Evolutionary conservation across 179 eudicot species (phyloP).

Genomic region (Drosera spatulata): DNA sequence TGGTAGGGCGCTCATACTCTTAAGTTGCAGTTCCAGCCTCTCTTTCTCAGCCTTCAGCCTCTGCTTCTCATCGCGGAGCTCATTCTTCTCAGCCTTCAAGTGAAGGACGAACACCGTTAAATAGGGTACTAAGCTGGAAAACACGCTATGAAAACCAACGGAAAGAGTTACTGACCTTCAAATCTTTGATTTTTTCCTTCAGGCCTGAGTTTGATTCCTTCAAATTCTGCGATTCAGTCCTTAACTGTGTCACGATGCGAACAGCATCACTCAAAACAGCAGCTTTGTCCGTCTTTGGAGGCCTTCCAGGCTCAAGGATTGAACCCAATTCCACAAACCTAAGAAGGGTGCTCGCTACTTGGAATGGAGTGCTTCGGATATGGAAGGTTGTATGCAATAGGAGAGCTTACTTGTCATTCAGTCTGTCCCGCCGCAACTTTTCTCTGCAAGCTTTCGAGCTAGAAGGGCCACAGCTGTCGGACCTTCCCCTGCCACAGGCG

Average conservation of each 20-base stretch:
- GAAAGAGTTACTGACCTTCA: slow-evolving; percentile 32
- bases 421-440: slow-evolving; percentile 86
- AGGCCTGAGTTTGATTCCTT: slow-evolving; percentile 69
- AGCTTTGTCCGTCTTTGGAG: slow-evolving; percentile 79
- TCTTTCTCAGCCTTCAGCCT: slow-evolving; percentile 77
- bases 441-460: slow-evolving; percentile 97
- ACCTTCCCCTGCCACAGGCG: slow-evolving; percentile 54
- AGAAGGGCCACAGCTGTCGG: slow-evolving; percentile 63
- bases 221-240: slow-evolving; percentile 78
- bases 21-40: slow-evolving; percentile 67
- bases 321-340: slow-evolving; percentile 80
- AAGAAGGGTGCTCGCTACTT: slow-evolving; percentile 4
- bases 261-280: slow-evolving; percentile 83
- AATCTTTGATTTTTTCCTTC: slow-evolving; percentile 75
- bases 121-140: too few species aligned
- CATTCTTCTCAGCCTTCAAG: slow-evolving; percentile 63
- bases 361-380: background rate
- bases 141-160: too few species aligned
- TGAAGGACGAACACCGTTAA: background rate
- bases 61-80: slow-evolving; percentile 86
- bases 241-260: slow-evolving; percentile 68
- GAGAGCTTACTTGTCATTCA: slow-evolving; percentile 75
- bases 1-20: slow-evolving; percentile 42
- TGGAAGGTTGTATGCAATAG: background rate
- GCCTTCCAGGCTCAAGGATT: slow-evolving; percentile 76